Evolutionary conservation across 2,329 filamentous ascomycete species (phyloP).

Genomic region (Ramularia endophylla): DNA sequence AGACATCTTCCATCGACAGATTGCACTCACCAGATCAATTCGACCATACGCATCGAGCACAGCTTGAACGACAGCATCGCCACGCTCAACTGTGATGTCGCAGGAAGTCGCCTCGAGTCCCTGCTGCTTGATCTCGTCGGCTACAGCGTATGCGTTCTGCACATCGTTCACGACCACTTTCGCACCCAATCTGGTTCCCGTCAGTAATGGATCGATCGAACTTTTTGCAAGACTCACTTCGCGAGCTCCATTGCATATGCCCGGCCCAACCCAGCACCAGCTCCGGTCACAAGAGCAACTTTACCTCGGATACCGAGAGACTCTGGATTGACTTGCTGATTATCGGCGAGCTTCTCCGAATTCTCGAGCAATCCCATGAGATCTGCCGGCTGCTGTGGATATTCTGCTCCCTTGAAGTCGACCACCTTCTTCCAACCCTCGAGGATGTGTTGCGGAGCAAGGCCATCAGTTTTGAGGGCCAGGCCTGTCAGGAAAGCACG

Average conservation of each 20-base stretch:
- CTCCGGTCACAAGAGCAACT: conserved; percentile 80
- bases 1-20: background rate
- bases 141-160: conserved; percentile 78
- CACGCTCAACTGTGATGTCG: conserved; percentile 87
- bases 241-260: conserved; percentile 83
- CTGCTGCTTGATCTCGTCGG: conserved; percentile 80
- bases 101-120: conserved; percentile 86
- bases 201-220: too few species aligned
- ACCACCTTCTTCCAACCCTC: conserved; percentile 71
- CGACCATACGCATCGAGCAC: conserved; percentile 90
- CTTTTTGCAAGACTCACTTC: conserved; percentile 61
- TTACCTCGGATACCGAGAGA: conserved; percentile 86
- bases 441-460: conserved; percentile 33
- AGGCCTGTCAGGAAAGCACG: conserved; percentile 61
- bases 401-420: conserved; percentile 61
- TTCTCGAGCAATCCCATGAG: conserved; percentile 76
- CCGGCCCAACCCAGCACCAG: conserved; percentile 82
- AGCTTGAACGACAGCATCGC: conserved; percentile 79
- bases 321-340: conserved; percentile 95
- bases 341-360: conserved; percentile 85
- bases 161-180: conserved; percentile 90
- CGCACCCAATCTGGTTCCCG: conserved; percentile 54
- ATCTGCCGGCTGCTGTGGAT: conserved; percentile 75
- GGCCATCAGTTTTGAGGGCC: conserved; percentile 56
- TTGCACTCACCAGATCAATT: conserved; percentile 66